Percentiles rank a stretch among this genome's conserved stretches.
Evolutionary conservation across 2,329 filamentous ascomycete genomes (phyloP).

Genomic region (Chaetomiaceae sp.): DNA sequence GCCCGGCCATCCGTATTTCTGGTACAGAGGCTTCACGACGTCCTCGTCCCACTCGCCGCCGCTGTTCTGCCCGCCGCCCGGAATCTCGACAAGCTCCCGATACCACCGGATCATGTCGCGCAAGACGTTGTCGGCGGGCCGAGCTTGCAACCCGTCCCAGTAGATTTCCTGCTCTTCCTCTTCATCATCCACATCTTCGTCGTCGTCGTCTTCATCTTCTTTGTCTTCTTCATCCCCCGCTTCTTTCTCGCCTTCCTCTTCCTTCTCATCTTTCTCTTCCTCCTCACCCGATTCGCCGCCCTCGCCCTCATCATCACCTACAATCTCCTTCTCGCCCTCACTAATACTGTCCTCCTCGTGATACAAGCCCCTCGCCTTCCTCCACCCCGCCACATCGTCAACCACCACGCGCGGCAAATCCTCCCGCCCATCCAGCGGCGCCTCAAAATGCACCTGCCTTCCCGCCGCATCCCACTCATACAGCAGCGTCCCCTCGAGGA

Average conservation of each 20-base stretch:
- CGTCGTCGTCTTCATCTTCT: constrained; percentile 1
- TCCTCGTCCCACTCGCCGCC: constrained; percentile 6
- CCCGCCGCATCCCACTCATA: no score
- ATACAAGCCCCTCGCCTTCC: neutral
- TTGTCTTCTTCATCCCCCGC: constrained; percentile 4
- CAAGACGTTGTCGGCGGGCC: constrained; percentile 14
- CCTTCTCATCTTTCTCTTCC: neutral
- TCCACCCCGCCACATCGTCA: neutral
- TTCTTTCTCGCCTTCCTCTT: neutral
- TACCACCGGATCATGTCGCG: constrained; percentile 22
- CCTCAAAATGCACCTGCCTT: no score
- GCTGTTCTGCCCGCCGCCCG: constrained; percentile 10
- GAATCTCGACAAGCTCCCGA: constrained; percentile 17
- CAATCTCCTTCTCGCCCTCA: neutral
- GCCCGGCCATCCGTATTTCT: constrained; percentile 23
- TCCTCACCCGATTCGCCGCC: neutral
- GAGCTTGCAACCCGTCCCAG: constrained; percentile 11
- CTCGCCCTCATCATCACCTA: constrained; percentile 3
- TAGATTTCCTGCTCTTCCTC: neutral
- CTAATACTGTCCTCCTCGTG: neutral
- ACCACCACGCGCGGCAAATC: neutral
- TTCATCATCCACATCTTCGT: neutral
- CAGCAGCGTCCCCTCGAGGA: no score
- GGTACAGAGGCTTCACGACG: constrained; percentile 16
- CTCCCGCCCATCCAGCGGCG: no score